Evolutionary conservation across 2,329 filamentous ascomycete genomes (phyloP).

Genomic region (Penicillium corylophilum): DNA sequence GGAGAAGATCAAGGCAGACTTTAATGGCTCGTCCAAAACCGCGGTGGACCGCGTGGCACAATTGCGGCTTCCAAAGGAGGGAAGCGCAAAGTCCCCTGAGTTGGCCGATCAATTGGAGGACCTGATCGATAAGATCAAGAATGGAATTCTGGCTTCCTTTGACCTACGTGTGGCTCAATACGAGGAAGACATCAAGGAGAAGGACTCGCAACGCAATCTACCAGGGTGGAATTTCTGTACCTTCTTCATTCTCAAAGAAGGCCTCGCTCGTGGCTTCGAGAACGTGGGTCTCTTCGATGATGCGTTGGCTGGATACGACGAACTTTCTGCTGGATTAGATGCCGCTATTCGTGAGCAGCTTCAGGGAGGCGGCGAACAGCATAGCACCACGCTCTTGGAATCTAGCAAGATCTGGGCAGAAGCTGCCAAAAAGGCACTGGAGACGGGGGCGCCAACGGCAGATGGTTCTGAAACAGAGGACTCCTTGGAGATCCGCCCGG

Average conservation of each 20-base stretch:
- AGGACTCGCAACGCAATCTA: conserved; percentile 78
- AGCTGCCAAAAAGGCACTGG: conserved; percentile 55
- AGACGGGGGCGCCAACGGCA: conserved; percentile 32
- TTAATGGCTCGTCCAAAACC: conserved; percentile 75
- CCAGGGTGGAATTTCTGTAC: conserved; percentile 99
- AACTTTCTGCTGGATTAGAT: conserved; percentile 85
- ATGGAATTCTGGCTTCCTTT: conserved; percentile 82
- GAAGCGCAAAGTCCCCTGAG: conserved; percentile 68
- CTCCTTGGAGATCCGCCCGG: conserved; percentile 28
- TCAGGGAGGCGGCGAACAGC: conserved; percentile 60
- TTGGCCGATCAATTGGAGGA: conserved; percentile 80
- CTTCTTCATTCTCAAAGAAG: conserved; percentile 97
- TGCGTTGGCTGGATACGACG: conserved; percentile 90
- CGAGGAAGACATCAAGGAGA: conserved; percentile 94
- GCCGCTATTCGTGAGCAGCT: conserved; percentile 74
- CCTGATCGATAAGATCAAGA: conserved; percentile 81
- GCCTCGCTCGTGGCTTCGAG: conserved; percentile 88
- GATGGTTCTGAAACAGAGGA: conserved; percentile 32
- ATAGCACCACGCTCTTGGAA: conserved; percentile 69
- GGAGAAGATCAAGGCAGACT: conserved; percentile 87
- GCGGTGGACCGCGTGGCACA: conserved; percentile 78
- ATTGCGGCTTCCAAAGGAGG: conserved; percentile 65
- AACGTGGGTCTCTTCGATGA: conserved; percentile 95
- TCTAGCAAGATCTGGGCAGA: conserved; percentile 72
- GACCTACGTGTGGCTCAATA: conserved; percentile 89